These are phyloP conservation scores for Xylaria sp. DNA, from an alignment of 2,329 filamentous ascomycete genomes.

Conservation along the genomic window DNA sequence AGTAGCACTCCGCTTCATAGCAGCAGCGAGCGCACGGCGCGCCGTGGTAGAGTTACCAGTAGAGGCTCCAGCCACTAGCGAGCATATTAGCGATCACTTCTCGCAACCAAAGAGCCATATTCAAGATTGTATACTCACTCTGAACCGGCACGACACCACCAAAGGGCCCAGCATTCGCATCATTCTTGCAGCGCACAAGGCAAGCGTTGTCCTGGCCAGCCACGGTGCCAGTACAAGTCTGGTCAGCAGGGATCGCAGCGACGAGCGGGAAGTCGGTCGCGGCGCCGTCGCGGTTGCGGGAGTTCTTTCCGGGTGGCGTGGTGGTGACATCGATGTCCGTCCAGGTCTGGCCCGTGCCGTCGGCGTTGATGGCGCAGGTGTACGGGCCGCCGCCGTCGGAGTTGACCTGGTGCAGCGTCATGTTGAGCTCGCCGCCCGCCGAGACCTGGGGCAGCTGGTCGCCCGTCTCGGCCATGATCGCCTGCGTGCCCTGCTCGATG, in stretches of 20 bases:
- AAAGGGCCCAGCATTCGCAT: conserved; percentile 69
- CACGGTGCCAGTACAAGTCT: conserved; percentile 69
- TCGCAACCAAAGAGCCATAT: neutral
- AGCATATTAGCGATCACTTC: conserved; percentile 18
- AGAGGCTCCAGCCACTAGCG: conserved; percentile 43
- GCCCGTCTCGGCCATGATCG: conserved; percentile 69
- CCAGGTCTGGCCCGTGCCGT: conserved; percentile 67
- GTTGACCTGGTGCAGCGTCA: conserved; percentile 76
- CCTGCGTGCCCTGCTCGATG: conserved; percentile 65
- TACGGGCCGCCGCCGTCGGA: conserved; percentile 74
- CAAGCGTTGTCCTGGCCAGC: conserved; percentile 70
- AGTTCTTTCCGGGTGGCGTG: conserved; percentile 63
- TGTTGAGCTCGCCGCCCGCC: conserved; percentile 65
- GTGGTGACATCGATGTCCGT: conserved; percentile 64
- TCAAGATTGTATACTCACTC: conserved; percentile 45
- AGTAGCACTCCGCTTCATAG: conserved; percentile 36
- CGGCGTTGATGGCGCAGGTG: conserved; percentile 71
- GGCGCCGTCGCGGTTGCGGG: conserved; percentile 58
- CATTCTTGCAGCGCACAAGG: conserved; percentile 72
- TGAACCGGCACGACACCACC: conserved; percentile 70
- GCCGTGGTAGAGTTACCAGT: conserved; percentile 39
- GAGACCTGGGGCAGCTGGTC: conserved; percentile 68
- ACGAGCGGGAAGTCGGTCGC: conserved; percentile 62
- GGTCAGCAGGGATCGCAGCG: conserved; percentile 65
- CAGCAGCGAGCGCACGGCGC: conserved; percentile 38